phyloP scores from a whole-genome alignment of 129 eudicot genomes.

The sunflower (Helianthus annuus) region HanXRQr2.0-SUNRISE NC_035441.2:159904511-159905010 shows the following conservation, averaged over 20 bases:
- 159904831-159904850: background rate
- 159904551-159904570: background rate
- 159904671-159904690: background rate
- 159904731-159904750: background rate
- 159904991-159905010: conserved; percentile 65
- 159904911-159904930: no score
- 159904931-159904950: no score
- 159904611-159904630: background rate
- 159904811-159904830: background rate
- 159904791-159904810: background rate
- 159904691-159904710: no score
- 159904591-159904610: background rate
- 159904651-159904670: background rate
- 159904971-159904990: conserved; percentile 27
- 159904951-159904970: background rate
- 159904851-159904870: background rate
- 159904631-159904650: background rate
- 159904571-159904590: background rate
- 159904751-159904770: background rate
- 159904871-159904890: background rate
- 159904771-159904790: background rate
- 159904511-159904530: background rate
- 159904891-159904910: no score
- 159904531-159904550: background rate
- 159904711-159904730: background rate